Conservation (phyloP, 2,329 filamentous ascomycete genomes). For the Xylariaceae sp. region DNA sequence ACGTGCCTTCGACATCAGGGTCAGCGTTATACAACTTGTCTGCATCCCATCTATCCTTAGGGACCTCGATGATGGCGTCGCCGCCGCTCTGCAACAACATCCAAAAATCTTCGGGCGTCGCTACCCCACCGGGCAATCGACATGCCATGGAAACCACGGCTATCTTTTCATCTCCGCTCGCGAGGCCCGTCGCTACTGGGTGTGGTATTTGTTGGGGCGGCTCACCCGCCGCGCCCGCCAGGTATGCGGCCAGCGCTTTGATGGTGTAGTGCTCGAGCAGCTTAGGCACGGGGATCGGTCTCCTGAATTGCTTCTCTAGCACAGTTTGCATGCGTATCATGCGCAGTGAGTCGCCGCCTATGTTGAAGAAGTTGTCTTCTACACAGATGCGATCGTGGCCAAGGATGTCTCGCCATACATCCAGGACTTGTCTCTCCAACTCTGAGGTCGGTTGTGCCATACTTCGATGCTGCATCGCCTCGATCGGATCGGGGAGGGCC, state of each 20-base stretch:
- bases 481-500: conserved; percentile 22
- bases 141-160: conserved; percentile 31
- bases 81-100: conserved; percentile 26
- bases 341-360: conserved; percentile 27
- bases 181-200: neutral
- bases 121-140: conserved; percentile 30
- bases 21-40: conserved; percentile 13
- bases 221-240: conserved; percentile 7
- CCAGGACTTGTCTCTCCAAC: conserved; percentile 20
- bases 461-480: conserved; percentile 1
- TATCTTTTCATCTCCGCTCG: conserved; percentile 17
- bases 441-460: conserved; percentile 12
- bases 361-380: conserved; percentile 28
- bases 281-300: conserved; percentile 19
- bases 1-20: conserved; percentile 35
- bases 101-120: conserved; percentile 32
- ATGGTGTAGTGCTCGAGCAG: conserved; percentile 27
- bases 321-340: conserved; percentile 24
- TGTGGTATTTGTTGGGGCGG: neutral
- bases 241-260: conserved; percentile 23
- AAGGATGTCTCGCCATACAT: conserved; percentile 24
- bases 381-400: conserved; percentile 21
- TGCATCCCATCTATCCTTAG: conserved; percentile 27
- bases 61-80: conserved; percentile 26
- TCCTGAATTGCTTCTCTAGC: conserved; percentile 22